Base-by-base conservation (phyloP, 306 rosid genomes). In the Ceratonia siliqua region DNA sequence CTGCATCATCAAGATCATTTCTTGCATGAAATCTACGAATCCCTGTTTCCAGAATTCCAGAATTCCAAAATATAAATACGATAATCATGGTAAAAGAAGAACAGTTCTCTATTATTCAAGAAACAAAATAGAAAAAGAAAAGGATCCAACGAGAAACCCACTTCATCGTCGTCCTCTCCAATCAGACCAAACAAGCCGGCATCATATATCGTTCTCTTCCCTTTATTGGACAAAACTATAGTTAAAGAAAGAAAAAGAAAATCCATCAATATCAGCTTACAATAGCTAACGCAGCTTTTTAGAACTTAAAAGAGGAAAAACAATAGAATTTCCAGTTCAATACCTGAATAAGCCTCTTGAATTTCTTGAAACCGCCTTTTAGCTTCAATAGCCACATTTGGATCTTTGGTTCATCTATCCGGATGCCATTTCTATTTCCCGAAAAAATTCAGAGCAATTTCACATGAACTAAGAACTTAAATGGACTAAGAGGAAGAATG, bases 271-370 rank as follows among this genome's bases (percentile, higher is more conserved):
- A 15, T 21, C 43, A 45, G n/a, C 4, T 24, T 17, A 13, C 11
- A 28, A 18, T 4, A 17, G 5, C 35, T 14, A 22, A 41, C 9
- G 52, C 21, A 15, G 52, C 27, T 42, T 35, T 33, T 30, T 13
- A 36, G 52, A 20, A 36, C 35, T n/a, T 8, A 17, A 61, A 2
- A 18, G 33, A 18, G 21, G 52, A 20, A 22, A 25, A 22, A 25
- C 36, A 2, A n/a, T 45, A 68, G 2, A 15, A 28, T 63, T 62
- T 32, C 38, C 13, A 20, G 38, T 35, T 28, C 5, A 54, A 43
- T 39, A 84, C 83, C 85, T 52, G 88, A 84, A 74, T 81, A 84
- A 70, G 88, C 83, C 75, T 84, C 83, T 69, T 81, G 88, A 70
- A 78, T 67, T 9, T 56, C 70, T 58, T 84, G 83, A 70, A 84